phyloP scores from a whole-genome alignment of 805 yeast species.

The Tetrapisispora taiwanensis region DNA sequence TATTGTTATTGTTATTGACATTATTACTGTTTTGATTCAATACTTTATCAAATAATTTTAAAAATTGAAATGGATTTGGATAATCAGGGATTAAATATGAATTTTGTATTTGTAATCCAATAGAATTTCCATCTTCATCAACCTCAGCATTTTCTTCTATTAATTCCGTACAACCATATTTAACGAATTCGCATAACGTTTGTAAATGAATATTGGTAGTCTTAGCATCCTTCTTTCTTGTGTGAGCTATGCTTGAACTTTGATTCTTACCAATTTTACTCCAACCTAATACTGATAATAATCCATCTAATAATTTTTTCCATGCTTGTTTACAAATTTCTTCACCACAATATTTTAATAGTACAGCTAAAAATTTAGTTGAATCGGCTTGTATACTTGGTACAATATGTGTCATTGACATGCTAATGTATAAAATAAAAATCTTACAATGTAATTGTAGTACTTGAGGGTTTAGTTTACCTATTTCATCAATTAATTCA shows the following conservation, averaged over 20 bases:
- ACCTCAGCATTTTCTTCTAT: not conserved
- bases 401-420: constrained; percentile 89
- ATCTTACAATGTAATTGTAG: constrained; percentile 50
- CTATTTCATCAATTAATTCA: constrained; percentile 38
- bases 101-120: constrained; percentile 3
- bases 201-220: constrained; percentile 28
- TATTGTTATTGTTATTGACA: not conserved
- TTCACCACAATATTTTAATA: constrained; percentile 46
- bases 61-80: constrained; percentile 54
- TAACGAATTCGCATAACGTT: constrained; percentile 35
- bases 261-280: constrained; percentile 25
- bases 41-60: constrained; percentile 47
- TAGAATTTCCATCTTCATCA: constrained; percentile 1
- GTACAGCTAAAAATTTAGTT: constrained; percentile 50
- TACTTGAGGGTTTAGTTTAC: constrained; percentile 41
- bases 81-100: constrained; percentile 44
- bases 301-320: constrained; percentile 57
- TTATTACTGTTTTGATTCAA: constrained; percentile 21
- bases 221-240: constrained; percentile 16
- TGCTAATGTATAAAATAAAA: constrained; percentile 63
- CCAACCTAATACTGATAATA: constrained; percentile 71
- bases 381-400: constrained; percentile 69
- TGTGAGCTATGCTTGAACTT: constrained; percentile 14
- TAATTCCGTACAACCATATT: constrained; percentile 29
- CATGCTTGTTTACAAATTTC: constrained; percentile 54